A percentile compares a stretch with the other conserved stretches of the same genome.
These are phyloP conservation scores for Deakozyma indianensis DNA, from an alignment of 805 yeast species.

Conservation along the genomic window DNA sequence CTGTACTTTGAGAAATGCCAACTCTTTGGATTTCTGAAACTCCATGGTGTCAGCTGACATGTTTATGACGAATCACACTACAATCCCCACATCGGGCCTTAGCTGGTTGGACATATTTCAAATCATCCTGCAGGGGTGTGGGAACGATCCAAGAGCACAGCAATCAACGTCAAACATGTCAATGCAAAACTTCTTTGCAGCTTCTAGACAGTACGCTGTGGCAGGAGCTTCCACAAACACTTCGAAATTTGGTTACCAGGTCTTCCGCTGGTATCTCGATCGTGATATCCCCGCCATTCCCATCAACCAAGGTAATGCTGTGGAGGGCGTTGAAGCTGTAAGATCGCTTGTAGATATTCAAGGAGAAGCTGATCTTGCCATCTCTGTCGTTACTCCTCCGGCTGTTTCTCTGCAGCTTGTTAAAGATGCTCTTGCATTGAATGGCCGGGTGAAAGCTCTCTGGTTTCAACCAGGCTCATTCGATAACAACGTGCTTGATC, in stretches of 20 bases:
- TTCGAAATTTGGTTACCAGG: constrained; percentile 54
- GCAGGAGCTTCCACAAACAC: constrained; percentile 59
- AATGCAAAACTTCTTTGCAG: constrained; percentile 33
- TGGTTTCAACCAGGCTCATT: constrained; percentile 85
- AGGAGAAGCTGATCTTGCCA: constrained; percentile 21
- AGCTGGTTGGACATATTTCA: too few relatives aligned
- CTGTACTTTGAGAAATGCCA: too few relatives aligned
- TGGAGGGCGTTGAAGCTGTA: constrained; percentile 30
- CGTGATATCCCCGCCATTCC: constrained; percentile 49
- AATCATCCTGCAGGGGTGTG: too few relatives aligned
- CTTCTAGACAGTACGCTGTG: constrained; percentile 42
- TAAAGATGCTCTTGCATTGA: constrained; percentile 22
- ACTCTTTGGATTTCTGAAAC: too few relatives aligned
- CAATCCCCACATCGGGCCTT: too few relatives aligned
- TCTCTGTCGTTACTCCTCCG: constrained; percentile 71
- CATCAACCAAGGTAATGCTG: constrained; percentile 36
- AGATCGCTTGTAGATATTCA: constrained; percentile 13
- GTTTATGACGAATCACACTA: too few relatives aligned
- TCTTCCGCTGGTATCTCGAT: constrained; percentile 49
- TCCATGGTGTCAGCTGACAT: too few relatives aligned
- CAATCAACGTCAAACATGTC: neutral
- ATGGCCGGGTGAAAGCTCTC: constrained; percentile 32
- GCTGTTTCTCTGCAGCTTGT: constrained; percentile 34
- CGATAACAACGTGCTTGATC: constrained; percentile 30
- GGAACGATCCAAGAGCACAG: too few relatives aligned